Conservation (phyloP, 768 basidiomycete genomes). For the Mrakia hoshinonis region DNA sequence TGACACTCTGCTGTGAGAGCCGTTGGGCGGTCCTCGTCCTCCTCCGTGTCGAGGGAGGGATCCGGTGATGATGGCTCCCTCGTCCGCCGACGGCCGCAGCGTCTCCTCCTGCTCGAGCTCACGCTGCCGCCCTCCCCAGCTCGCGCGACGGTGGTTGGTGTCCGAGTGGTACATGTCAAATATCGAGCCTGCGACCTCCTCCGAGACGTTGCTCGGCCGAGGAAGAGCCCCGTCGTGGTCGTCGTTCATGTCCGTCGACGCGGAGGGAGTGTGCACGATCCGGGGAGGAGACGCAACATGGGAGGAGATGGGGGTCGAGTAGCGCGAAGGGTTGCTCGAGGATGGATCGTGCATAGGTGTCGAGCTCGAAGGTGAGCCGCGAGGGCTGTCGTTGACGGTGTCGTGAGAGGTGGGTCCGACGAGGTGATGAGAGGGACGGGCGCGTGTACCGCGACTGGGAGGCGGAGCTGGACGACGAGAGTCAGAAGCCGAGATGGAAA, state of each 20-base stretch:
- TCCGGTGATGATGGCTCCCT: background rate
- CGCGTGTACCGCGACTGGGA: too few species aligned
- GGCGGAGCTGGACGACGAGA: too few species aligned
- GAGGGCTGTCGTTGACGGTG: too few species aligned
- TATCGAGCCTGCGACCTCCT: conserved; percentile 21
- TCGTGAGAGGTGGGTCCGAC: too few species aligned
- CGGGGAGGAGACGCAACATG: background rate
- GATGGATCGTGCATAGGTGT: too few species aligned
- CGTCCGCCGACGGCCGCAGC: background rate
- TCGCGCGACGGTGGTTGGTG: background rate
- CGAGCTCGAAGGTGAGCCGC: too few species aligned
- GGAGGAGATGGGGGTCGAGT: background rate
- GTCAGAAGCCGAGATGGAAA: too few species aligned
- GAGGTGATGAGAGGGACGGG: too few species aligned
- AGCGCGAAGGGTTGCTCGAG: background rate
- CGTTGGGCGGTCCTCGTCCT: background rate
- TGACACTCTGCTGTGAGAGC: background rate
- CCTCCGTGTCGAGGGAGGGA: background rate
- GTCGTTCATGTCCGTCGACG: background rate
- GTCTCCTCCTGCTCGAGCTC: background rate
- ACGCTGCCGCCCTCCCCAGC: background rate
- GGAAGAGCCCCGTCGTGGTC: too few species aligned
- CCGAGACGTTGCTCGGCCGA: background rate
- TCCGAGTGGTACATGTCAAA: conserved; percentile 19
- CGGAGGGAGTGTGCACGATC: background rate